Evolutionary conservation across 2,329 filamentous ascomycete genomes (phyloP), one percentile per base, ranked within the genome.

Genomic region (Eutypella sp.): DNA sequence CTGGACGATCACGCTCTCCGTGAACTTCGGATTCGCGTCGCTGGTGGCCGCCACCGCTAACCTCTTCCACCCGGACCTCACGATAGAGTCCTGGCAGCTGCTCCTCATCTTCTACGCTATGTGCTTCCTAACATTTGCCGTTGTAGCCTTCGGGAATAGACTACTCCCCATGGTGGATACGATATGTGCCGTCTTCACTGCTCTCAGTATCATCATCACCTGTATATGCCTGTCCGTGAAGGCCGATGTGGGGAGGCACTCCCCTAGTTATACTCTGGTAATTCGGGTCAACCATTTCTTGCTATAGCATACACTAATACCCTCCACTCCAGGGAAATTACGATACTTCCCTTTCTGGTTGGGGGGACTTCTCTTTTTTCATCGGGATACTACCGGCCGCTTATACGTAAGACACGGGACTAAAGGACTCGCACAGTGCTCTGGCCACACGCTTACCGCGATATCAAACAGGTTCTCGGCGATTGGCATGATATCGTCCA

Each of bases 21-120:
- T 77, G 46, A 77, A 77, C 58, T 78, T 78, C 48, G 74, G 73
- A 4, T 77, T 79, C 47, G 76, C 77, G 1, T 76, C 72, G 1
- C 57, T 82, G 40, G 65, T 81, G 27, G 71, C 72, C 3, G 76
- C 72, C 1, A 71, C 71, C 0, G 60, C 78, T 4, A 69, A 72
- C 3, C 72, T 82, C 53, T 82, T 75, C 53, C 71, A 78, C 44
- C 74, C 76, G 0, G 69, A 74, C 47, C 80, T 74, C 59, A 66
- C 59, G 0, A 66, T 76, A n/a, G 69, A 65, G 29, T 57, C 62
- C 37, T 84, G 78, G 78, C 77, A 84, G 54, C 65, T 83, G 1
- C 67, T 84, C 4, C 65, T 84, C 13, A 77, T 84, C 34, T 84
- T 84, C 64, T 84, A 80, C 56, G 78, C 73, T 10, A 66, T 84